Evolutionary conservation across 2,329 filamentous ascomycete genomes (phyloP).

Genomic region (Paraconiothyrium brasiliense): DNA sequence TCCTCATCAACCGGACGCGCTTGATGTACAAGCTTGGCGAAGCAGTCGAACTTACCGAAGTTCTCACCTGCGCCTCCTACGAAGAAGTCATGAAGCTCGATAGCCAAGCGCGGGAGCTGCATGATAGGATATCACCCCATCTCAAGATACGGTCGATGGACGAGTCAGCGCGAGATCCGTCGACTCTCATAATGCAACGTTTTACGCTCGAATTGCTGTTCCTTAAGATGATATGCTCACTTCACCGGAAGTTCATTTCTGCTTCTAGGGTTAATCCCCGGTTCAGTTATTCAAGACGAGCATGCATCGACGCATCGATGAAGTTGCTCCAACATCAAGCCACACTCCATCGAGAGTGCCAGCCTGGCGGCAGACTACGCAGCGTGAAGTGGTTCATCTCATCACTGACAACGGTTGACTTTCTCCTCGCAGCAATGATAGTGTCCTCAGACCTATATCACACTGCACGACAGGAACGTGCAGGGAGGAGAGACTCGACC

Average conservation of each 20-base stretch:
- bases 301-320: conserved; percentile 87
- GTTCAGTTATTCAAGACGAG: conserved; percentile 83
- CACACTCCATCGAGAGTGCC: conserved; percentile 77
- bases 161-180: conserved; percentile 75
- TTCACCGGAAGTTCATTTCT: conserved; percentile 88
- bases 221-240: conserved; percentile 85
- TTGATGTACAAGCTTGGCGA: conserved; percentile 75
- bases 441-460: conserved; percentile 84
- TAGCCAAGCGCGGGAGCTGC: conserved; percentile 63
- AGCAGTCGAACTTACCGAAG: conserved; percentile 74
- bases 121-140: conserved; percentile 78
- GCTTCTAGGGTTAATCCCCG: conserved; percentile 77
- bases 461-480: conserved; percentile 59
- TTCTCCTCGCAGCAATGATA: conserved; percentile 85
- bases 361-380: conserved; percentile 74
- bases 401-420: conserved; percentile 83
- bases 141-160: conserved; percentile 79
- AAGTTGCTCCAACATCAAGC: conserved; percentile 80
- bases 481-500: conserved; percentile 44
- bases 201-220: conserved; percentile 87
- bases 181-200: conserved; percentile 77
- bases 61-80: conserved; percentile 68
- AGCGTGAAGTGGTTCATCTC: conserved; percentile 81
- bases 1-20: conserved; percentile 78
- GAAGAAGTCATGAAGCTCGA: conserved; percentile 70